Evolutionary conservation across 345 rosid genomes (phyloP), one percentile per base, ranked within the genome.

Genomic region (Pistacia integerrima): DNA sequence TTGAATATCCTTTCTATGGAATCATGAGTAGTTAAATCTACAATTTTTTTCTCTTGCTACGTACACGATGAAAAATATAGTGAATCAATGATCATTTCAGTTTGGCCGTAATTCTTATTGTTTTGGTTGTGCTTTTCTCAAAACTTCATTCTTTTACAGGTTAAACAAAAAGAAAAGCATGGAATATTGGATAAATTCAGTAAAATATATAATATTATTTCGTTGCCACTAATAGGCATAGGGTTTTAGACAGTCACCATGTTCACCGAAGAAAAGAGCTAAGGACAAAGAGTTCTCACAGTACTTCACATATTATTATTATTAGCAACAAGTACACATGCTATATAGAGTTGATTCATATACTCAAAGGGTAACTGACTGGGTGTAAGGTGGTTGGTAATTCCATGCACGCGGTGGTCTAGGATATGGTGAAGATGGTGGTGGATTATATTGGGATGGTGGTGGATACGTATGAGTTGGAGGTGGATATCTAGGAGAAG

Each of bases 371-470:
- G 5, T 60, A 30, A 60, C 28, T 35, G 82, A 60, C n/a, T 75
- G 77, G 1, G 75, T 46, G 77, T 41, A 51, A 56, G 73, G 56
- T 8, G 67, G 25, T 33, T 68, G 76, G 12, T 30, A 30, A 30
- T 59, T 46, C 8, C 54, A 16, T 3, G 35, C 3, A 9, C 35
- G 64, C 1, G 87, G 80, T 1, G 83, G 74, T 1, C 79, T 17
- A 16, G 55, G 60, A 22, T 56, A 67, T 46, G 59, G 46, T 12
- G 74, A 64, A 4, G 84, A 78, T 25, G 84, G 76, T 28, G 84
- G 77, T 8, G 78, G 69, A 16, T 14, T 22, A n/a, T 8, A 77
- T 3, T 30, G 74, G 28, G 28, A 51, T 2, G 77, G 73, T 2
- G 46, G 70, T 0, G 73, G 78, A 56, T 73, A 25, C 0, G n/a